A percentile compares a stretch with the other conserved stretches of the same genome.
phyloP scores from a whole-genome alignment of 805 yeast genomes.

The Yarrowia bubula region DNA sequence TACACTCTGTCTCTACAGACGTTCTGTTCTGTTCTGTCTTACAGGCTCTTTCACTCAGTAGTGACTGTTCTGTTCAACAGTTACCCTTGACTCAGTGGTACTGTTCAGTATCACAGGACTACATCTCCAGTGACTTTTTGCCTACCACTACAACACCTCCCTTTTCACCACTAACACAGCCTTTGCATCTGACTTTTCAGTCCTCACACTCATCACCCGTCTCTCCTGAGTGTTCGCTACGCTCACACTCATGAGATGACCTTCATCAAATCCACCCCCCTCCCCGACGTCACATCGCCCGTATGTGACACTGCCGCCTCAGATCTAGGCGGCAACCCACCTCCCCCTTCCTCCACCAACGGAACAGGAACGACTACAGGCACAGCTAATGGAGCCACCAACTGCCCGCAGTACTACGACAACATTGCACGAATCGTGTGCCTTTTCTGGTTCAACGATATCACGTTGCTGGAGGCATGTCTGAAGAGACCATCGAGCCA shows the following conservation, averaged over 20 bases:
- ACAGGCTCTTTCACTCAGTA: too few relatives aligned
- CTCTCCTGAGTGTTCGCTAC: too few relatives aligned
- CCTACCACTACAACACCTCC: too few relatives aligned
- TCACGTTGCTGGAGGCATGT: slow-evolving; percentile 22
- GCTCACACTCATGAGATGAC: slow-evolving; percentile 4
- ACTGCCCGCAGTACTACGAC: slow-evolving; percentile 29
- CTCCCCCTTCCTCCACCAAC: background rate
- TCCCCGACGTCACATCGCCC: background rate
- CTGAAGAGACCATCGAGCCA: background rate
- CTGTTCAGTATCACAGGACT: too few relatives aligned
- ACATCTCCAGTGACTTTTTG: too few relatives aligned
- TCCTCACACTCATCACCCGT: too few relatives aligned
- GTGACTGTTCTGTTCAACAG: too few relatives aligned
- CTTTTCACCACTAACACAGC: too few relatives aligned
- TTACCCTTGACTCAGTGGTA: too few relatives aligned
- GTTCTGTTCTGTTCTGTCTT: too few relatives aligned
- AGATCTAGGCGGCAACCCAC: slow-evolving; percentile 2
- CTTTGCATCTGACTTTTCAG: too few relatives aligned
- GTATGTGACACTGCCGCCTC: slow-evolving; percentile 16
- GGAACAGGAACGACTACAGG: slow-evolving; percentile 22
- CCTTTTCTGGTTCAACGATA: slow-evolving; percentile 38
- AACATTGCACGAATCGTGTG: slow-evolving; percentile 38
- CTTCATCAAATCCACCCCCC: slow-evolving; percentile 10
- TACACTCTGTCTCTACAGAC: too few relatives aligned
- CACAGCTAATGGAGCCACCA: slow-evolving; percentile 14